Evolutionary conservation across 345 rosid species (phyloP).

Genomic region (Pugionium cornutum): DNA sequence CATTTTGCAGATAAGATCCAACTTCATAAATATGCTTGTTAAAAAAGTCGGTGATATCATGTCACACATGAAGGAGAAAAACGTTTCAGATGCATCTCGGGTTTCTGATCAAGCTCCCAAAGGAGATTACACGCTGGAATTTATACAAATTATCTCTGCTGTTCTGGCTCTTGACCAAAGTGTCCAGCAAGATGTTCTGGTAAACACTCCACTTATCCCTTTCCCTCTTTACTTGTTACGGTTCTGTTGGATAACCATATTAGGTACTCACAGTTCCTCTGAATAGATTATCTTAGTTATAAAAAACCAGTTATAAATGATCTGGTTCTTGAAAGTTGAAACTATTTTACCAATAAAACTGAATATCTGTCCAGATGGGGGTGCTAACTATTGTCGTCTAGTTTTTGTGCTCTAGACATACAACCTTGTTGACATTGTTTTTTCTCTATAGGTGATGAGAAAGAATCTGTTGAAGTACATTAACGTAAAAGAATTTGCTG

Average conservation of each 20-base stretch:
- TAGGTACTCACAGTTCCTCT: slow-evolving; percentile 16
- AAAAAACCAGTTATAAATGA: not conserved
- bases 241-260: slow-evolving; percentile 17
- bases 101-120: slow-evolving; percentile 36
- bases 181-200: slow-evolving; percentile 89
- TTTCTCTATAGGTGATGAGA: slow-evolving; percentile 65
- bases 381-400: slow-evolving; percentile 8
- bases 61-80: slow-evolving; percentile 55
- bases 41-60: slow-evolving; percentile 64
- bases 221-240: slow-evolving; percentile 11
- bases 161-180: slow-evolving; percentile 81
- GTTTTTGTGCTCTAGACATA: slow-evolving; percentile 24
- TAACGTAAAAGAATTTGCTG: slow-evolving; percentile 71
- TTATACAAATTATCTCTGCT: slow-evolving; percentile 76
- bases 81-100: slow-evolving; percentile 44
- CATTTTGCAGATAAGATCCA: slow-evolving; percentile 58
- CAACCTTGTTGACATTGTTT: slow-evolving; percentile 23
- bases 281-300: not conserved
- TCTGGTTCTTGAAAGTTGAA: not conserved
- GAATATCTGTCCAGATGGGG: not conserved
- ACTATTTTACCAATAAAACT: slow-evolving; percentile 11
- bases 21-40: slow-evolving; percentile 69
- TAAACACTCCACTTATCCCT: slow-evolving; percentile 36
- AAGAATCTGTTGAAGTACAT: slow-evolving; percentile 77
- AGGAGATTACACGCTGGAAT: slow-evolving; percentile 73